Conservation (phyloP, 108 stramenopile genomes). For the Skeletonema tropicum region DNA sequence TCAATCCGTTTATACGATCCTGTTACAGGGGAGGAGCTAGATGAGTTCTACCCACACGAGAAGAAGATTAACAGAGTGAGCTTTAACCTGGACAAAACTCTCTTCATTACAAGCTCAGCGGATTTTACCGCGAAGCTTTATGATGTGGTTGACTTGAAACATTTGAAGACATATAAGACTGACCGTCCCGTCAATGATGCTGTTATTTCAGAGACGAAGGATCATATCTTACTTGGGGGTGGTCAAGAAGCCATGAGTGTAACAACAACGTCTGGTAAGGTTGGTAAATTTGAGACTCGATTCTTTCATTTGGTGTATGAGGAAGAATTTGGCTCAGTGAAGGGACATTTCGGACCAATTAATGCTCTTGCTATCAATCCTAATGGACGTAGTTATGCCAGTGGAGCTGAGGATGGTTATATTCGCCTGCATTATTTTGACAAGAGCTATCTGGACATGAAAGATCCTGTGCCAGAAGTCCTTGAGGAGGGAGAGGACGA, state of each 20-base stretch:
- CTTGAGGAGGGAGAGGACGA: slow-evolving; percentile 64
- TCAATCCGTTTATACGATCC: slow-evolving; percentile 90
- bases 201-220: slow-evolving; percentile 93
- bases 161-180: slow-evolving; percentile 94
- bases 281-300: slow-evolving; percentile 98
- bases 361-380: slow-evolving; percentile 98
- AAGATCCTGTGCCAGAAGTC: slow-evolving; percentile 93
- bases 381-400: slow-evolving; percentile 90
- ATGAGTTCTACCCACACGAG: slow-evolving; percentile 82
- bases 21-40: slow-evolving; percentile 79
- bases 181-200: slow-evolving; percentile 99
- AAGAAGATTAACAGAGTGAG: slow-evolving; percentile 93
- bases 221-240: slow-evolving; percentile 97
- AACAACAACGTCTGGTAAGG: slow-evolving; percentile 97
- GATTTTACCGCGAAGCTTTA: slow-evolving; percentile 95
- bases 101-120: slow-evolving; percentile 94
- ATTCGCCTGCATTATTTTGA: slow-evolving; percentile 97
- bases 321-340: slow-evolving; percentile 96
- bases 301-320: slow-evolving; percentile 97
- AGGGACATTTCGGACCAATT: slow-evolving; percentile 99
- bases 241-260: slow-evolving; percentile 99
- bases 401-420: slow-evolving; percentile 97
- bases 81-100: slow-evolving; percentile 94
- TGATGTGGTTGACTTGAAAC: slow-evolving; percentile 89
- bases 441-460: slow-evolving; percentile 95